Conservation (phyloP, 179 eudicot species). For the Sideroxylon spinosum region DNA sequence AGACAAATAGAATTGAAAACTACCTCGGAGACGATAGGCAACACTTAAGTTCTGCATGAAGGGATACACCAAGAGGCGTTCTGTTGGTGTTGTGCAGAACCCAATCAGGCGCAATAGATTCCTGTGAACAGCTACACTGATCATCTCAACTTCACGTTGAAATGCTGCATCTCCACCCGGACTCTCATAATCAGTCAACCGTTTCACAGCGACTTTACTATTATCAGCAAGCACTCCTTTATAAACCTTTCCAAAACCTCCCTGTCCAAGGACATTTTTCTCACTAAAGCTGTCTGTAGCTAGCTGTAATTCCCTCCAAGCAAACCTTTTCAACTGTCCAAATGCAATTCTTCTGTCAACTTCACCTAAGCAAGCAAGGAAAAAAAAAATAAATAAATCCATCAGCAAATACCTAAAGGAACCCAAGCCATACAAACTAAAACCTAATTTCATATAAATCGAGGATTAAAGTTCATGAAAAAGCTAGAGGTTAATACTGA, state of each 20-base stretch:
- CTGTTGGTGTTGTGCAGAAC: slow-evolving; percentile 92
- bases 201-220: slow-evolving; percentile 86
- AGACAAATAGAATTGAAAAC: slow-evolving; percentile 15
- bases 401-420: slow-evolving; percentile 27
- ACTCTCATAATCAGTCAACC: slow-evolving; percentile 78
- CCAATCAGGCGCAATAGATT: slow-evolving; percentile 85
- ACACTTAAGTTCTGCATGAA: slow-evolving; percentile 94
- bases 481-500: not conserved
- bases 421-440: not conserved
- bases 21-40: slow-evolving; percentile 88
- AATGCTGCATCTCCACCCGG: slow-evolving; percentile 96
- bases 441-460: too few species aligned
- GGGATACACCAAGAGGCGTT: slow-evolving; percentile 93
- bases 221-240: slow-evolving; percentile 79
- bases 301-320: slow-evolving; percentile 88
- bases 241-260: slow-evolving; percentile 97
- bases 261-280: slow-evolving; percentile 91
- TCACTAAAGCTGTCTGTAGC: slow-evolving; percentile 89
- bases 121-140: slow-evolving; percentile 94
- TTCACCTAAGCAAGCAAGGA: slow-evolving; percentile 54
- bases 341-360: slow-evolving; percentile 82
- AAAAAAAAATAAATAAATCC: slow-evolving; percentile 26
- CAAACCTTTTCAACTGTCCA: slow-evolving; percentile 88
- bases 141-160: slow-evolving; percentile 98
- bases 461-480: not conserved